Evolutionary conservation across 1,284 basidiomycete species (phyloP), one percentile per base, ranked within the genome.

Genomic region (Sporisorium scitamineum): DNA sequence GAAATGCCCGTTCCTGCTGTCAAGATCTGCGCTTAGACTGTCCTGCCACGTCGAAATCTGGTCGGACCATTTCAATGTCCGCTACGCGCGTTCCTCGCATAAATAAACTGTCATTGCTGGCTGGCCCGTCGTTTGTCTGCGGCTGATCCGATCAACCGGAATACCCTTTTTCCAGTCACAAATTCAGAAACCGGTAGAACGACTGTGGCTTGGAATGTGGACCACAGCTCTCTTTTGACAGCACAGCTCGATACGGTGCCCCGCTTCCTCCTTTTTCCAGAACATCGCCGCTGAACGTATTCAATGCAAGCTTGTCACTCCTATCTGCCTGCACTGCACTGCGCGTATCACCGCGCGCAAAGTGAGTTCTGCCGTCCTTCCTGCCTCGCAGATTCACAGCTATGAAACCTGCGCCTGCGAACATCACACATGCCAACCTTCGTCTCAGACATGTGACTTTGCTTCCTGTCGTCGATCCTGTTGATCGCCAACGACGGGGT

Each of bases 201-300:
- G 16, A 42, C 39, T 32, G 48, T 51, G 61, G 68, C 68, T 70
- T 70, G 69, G 62, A 66, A 71, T 71, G 62, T 66, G 47, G 18
- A 26, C 26, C 18, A 64, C 67, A 44, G 26, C 34, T n/a, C n/a
- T n/a, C n/a, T 13, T 11, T 26, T 32, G 13, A n/a, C n/a, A n/a
- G n/a, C n/a, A n/a, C n/a, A n/a, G n/a, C n/a, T n/a, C n/a, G n/a
- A n/a, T n/a, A n/a, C n/a, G n/a, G n/a, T n/a, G n/a, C n/a, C n/a
- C n/a, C n/a, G n/a, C n/a, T 20, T 52, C n/a, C 50, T 24, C 22
- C 11, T 24, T 26, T 14, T 1, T 24, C 22, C 44, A 45, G 22
- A 44, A n/a, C 42, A 22, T 11, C n/a, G n/a, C 5, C 10, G 42
- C 18, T 9, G 20, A 20, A n/a, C 47, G 37, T 13, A 18, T 34